Base-by-base conservation (phyloP, 345 rosid genomes). In the Diplotaxis tenuifolia region DNA sequence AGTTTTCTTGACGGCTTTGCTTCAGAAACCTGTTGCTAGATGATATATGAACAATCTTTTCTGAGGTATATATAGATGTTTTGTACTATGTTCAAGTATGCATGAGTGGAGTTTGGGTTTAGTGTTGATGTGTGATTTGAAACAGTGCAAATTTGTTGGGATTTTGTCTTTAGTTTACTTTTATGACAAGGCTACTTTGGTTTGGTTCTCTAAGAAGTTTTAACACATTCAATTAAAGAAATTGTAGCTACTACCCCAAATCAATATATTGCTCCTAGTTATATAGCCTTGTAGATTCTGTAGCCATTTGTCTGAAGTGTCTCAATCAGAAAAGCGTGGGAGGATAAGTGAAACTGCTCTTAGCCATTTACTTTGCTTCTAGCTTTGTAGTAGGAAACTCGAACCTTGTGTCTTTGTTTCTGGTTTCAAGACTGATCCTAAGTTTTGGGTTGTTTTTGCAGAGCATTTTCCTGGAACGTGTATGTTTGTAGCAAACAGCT, bases 21-120 rank as follows among this genome's bases (percentile, higher is more conserved):
- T n/a, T n/a, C n/a, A n/a, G n/a, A n/a, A n/a, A n/a, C 98, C 96
- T 8, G 73, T 81, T 25, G 82, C 87, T n/a, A 89, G 80, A 77
- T 88, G 80, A 77, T 88, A 64, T 79, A 77, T 88, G 68, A 77
- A 34, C 9, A 9, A 50, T 9, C 11, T 38, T 58, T 45, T 5
- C n/a, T 14, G 19, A 68, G 74, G 79, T 75, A 59, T 7, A 28
- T 28, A 0, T 9, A 9, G 2, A 36, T 36, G 42, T 29, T 57
- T 9, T 69, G 36, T 1, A 54, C 9, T 34, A 21, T 71, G 67
- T 12, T n/a, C 38, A 40, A 16, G 36, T 68, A n/a, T 12, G 11
- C 5, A 40, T 36, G 12, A 36, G n/a, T 36, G 12, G 14, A 11
- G 42, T 36, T 36, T 36, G 42, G 3, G 42, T 36, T 36, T 11